Evolutionary conservation across 768 basidiomycete genomes (phyloP).

Genomic region (Gautieria morchelliformis): DNA sequence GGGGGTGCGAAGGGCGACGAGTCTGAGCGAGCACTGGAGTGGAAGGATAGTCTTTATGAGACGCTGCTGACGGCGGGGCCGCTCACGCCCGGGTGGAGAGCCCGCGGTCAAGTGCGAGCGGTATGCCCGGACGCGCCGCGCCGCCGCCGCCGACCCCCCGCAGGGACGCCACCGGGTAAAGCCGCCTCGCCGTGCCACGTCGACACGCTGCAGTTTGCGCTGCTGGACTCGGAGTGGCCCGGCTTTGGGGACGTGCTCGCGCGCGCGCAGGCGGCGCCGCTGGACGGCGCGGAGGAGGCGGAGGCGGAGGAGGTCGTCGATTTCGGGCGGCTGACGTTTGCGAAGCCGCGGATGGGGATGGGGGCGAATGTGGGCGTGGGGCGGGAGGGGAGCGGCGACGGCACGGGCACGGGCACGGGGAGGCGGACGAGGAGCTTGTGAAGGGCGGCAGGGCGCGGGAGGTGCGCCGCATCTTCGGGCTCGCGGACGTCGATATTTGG

Average conservation of each 20-base stretch:
- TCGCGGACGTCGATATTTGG: constrained; percentile 28
- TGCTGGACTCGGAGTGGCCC: constrained; percentile 21
- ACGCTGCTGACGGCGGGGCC: too few species aligned
- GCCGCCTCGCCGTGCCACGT: background rate
- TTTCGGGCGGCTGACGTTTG: constrained; percentile 31
- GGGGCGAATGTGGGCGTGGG: background rate
- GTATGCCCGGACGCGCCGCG: too few species aligned
- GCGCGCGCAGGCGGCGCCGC: constrained; percentile 16
- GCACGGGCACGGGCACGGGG: too few species aligned
- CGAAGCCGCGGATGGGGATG: constrained; percentile 13
- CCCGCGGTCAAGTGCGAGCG: too few species aligned
- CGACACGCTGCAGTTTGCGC: constrained; percentile 23
- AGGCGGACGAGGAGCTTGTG: constrained; percentile 23
- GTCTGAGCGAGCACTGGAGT: too few species aligned
- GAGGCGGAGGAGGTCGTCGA: constrained; percentile 28
- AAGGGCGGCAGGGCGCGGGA: constrained; percentile 10
- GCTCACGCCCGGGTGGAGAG: too few species aligned
- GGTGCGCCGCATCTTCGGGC: constrained; percentile 11
- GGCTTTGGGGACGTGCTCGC: constrained; percentile 19
- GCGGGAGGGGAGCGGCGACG: constrained; percentile 14
- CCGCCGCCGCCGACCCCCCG: background rate
- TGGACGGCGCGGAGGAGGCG: too few species aligned
- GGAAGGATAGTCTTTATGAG: too few species aligned
- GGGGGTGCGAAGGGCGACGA: too few species aligned
- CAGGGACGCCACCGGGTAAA: background rate